Evolutionary conservation across 305 asterid species (phyloP).

Genomic region (Rubia balearica): DNA sequence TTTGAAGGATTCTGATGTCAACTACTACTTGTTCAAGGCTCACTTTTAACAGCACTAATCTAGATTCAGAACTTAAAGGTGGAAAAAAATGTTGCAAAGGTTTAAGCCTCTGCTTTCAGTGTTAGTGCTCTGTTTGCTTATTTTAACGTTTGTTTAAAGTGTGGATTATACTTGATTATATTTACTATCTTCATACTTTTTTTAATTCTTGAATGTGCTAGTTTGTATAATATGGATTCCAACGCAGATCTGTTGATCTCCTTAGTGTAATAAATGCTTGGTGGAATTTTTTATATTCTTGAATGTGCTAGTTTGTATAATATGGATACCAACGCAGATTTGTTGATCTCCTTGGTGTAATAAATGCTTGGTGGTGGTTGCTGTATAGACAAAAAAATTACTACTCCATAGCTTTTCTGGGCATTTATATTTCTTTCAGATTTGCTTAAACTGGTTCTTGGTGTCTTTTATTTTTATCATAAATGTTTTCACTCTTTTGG

Average conservation of each 20-base stretch:
- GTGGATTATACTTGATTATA: slow-evolving; percentile 1
- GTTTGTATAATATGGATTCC: too few relatives aligned
- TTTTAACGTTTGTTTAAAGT: neutral
- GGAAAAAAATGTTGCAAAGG: slow-evolving; percentile 28
- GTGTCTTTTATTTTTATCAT: neutral
- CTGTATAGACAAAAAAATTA: neutral
- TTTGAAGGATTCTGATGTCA: slow-evolving; percentile 33
- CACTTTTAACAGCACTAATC: slow-evolving; percentile 45
- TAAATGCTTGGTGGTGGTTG: neutral
- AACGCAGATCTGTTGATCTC: too few relatives aligned
- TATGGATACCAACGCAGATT: neutral
- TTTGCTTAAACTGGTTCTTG: neutral
- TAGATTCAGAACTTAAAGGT: slow-evolving; percentile 34
- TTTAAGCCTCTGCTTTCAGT: slow-evolving; percentile 20
- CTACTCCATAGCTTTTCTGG: neutral
- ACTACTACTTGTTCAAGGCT: slow-evolving; percentile 36
- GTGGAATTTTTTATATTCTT: too few relatives aligned
- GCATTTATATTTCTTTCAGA: neutral
- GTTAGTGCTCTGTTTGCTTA: slow-evolving; percentile 23
- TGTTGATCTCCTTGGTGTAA: neutral
- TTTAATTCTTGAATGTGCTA: slow-evolving; percentile 17
- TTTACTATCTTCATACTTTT: slow-evolving; percentile 1
- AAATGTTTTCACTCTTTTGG: neutral
- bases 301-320: too few relatives aligned
- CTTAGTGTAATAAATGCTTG: too few relatives aligned